These are phyloP conservation scores for Erucastrum elatum DNA, from an alignment of 345 rosid genomes.

Conservation along the genomic window DNA sequence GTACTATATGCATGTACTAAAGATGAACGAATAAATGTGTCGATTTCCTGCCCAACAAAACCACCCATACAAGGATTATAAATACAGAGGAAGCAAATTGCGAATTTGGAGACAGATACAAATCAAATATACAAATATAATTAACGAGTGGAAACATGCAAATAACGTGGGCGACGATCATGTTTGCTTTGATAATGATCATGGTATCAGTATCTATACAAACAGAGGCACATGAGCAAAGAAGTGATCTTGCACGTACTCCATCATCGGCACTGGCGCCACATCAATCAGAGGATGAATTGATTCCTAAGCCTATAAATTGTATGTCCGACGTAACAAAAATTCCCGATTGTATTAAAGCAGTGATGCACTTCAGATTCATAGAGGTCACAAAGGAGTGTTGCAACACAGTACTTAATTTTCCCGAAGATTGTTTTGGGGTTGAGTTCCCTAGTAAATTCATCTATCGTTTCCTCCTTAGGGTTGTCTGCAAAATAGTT, in stretches of 20 bases:
- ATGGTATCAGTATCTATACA: constrained; percentile 13
- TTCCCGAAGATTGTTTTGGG: not conserved
- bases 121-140: not conserved
- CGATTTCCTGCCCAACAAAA: no score
- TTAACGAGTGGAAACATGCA: not conserved
- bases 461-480: not conserved
- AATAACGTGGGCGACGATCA: not conserved
- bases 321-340: not conserved
- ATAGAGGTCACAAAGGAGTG: not conserved
- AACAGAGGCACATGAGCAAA: not conserved
- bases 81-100: not conserved
- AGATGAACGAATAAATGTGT: no score
- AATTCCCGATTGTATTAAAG: not conserved
- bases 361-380: not conserved
- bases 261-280: not conserved
- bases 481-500: not conserved
- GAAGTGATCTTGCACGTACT: not conserved
- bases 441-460: not conserved
- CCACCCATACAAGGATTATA: not conserved
- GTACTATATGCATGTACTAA: no score
- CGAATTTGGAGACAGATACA: not conserved
- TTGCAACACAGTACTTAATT: no score
- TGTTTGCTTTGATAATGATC: not conserved
- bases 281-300: not conserved
- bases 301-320: not conserved